Percentiles rank a stretch among this genome's conserved stretches.
phyloP scores from a whole-genome alignment of 2,329 filamentous ascomycete genomes.

The Xylaria sp. region DNA sequence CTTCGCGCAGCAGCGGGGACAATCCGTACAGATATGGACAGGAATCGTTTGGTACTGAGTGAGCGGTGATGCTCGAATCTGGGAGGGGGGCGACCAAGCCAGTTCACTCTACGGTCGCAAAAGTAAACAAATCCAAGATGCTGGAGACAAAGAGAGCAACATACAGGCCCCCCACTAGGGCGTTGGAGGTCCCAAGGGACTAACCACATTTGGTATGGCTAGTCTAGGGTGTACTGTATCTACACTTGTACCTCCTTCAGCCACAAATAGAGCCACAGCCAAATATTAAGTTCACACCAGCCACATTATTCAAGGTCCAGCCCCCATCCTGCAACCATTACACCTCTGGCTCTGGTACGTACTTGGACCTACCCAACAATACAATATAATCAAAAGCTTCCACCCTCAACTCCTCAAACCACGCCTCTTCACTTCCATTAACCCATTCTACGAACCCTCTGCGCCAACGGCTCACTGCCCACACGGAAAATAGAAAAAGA shows the following conservation, averaged over 20 bases:
- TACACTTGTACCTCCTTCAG: neutral
- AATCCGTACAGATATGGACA: neutral
- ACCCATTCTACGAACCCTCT: constrained; percentile 1
- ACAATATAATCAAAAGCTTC: neutral
- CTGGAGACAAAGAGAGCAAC: neutral
- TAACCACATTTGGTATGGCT: neutral
- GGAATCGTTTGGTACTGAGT: neutral
- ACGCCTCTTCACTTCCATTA: neutral
- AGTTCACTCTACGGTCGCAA: neutral
- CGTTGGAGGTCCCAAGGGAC: neutral
- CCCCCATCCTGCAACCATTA: too few species aligned
- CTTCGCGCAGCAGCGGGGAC: neutral
- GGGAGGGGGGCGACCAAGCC: too few species aligned
- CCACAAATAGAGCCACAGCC: neutral
- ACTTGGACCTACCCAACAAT: too few species aligned
- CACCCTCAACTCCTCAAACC: neutral
- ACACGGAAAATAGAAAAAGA: neutral
- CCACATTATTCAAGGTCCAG: neutral
- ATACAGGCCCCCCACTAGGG: neutral
- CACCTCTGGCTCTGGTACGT: too few species aligned
- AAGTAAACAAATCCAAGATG: constrained; percentile 27
- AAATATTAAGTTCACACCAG: too few species aligned
- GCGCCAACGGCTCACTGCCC: neutral
- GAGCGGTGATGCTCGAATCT: neutral
- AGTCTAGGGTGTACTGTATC: neutral